phyloP scores from a whole-genome alignment of 257 asterid genomes.

The Apocynum venetum region DNA sequence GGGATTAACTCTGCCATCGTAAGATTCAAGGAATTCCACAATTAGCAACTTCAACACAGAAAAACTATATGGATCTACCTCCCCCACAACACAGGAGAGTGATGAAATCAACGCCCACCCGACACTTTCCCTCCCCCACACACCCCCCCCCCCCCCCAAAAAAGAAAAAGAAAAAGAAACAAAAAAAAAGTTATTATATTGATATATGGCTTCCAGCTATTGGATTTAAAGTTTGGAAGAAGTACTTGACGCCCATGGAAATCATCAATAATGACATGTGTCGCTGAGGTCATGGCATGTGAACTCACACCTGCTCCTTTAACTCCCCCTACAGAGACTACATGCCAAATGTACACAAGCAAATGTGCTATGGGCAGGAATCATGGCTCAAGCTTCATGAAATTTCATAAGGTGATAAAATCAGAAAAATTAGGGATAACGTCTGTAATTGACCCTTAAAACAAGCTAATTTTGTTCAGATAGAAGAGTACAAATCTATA shows the following conservation, averaged over 20 bases:
- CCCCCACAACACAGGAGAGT: not conserved
- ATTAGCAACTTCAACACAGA: not conserved
- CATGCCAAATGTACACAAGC: not conserved
- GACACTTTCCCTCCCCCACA: not conserved
- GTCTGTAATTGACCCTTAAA: not conserved
- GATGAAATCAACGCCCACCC: not conserved
- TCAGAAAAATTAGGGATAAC: not conserved
- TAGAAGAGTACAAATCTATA: not conserved
- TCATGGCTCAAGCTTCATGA: too few species aligned
- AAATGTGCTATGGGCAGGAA: too few species aligned
- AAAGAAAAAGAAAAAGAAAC: not conserved
- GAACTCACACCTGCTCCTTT: not conserved
- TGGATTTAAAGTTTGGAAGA: not conserved
- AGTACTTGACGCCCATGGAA: too few species aligned
- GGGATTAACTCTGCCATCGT: slow-evolving; percentile 70
- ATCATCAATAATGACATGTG: not conserved
- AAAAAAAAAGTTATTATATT: not conserved
- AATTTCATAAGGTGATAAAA: not conserved
- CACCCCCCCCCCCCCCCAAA: not conserved
- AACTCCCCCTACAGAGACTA: not conserved
- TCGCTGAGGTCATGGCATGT: not conserved
- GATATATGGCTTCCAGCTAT: too few species aligned
- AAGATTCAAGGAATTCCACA: not conserved
- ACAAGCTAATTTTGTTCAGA: too few species aligned
- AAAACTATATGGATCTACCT: too few species aligned